Base-by-base conservation (phyloP, 352 stramenopile genomes). In the Phytophthora fragariae region DNA sequence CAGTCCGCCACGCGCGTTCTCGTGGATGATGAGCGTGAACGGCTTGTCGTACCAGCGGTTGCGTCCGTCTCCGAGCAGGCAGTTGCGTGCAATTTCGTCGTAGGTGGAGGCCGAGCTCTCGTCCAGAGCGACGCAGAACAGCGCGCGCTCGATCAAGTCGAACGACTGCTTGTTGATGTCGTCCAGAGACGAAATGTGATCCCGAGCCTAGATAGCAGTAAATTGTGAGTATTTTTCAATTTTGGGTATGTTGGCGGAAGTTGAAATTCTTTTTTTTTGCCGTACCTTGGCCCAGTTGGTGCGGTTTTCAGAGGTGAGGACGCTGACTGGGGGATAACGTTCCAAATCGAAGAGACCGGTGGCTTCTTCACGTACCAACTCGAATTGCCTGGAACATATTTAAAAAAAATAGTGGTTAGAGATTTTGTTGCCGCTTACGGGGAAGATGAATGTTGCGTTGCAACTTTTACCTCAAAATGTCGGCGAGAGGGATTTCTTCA, bases 31-130 rank as follows among this genome's bases (percentile, higher is more conserved):
- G 33, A 99, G 72, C 76, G 98, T 98, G 72, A 99, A 95, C 12
- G 95, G 96, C 82, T 99, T 99, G 84, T 99, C 98, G 78, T 99
- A 99, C 93, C 95, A 99, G 68, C 97, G 95, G 85, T 99, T 99
- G 68, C 90, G 85, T 31, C 96, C 97, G 53, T 98, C 90, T 41
- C 91, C 92, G 3, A 96, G 84, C 58, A 97, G 78, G 33, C 84
- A 92, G 58, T 91, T 96, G 72, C 87, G 90, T 11, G 90, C 90
- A 33, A 95, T 95, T 73, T 97, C 88, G 59, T 97, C 92, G 71
- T 90, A 91, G 0, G 84, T 94, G 17, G 88, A 77, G 1, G 90
- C 88, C 29, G 85, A 92, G 52, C 85, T 91, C 62, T 99, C 94
- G 50, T 97, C 90, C 31, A 99, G 75, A 64, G 93, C 97, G 39